Evolutionary conservation across 495 filamentous ascomycete species (phyloP), one percentile per base, ranked within the genome.

Genomic region (Aspergillus homomorphus): DNA sequence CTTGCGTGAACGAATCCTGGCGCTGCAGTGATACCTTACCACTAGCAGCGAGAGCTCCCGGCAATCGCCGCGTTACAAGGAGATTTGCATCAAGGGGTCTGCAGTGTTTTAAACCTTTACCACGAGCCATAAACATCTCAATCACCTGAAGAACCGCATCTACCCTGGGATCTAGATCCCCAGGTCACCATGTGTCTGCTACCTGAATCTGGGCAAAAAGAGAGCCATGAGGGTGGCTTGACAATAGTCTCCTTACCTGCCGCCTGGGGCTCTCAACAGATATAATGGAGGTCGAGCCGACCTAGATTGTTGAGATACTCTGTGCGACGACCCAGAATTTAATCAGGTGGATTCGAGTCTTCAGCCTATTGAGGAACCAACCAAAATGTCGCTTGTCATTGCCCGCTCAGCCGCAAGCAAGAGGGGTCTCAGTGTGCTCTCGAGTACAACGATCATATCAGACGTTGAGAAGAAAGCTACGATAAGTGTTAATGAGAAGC

Each of bases 351-450:
- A 38, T 38, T 12, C 33, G 15, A 9, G 33, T 14, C 33, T 38
- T 12, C 8, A 38, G 33, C 33, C 12, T 38, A 9, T 38, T 38
- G 7, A 38, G 12, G 33, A 5, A 38, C 33, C 33, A 54, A 24
- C n/a, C n/a, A 56, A 38, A 21, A 60, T 60, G 58, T 30, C 58
- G 33, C 46, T 60, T 41, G 53, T 56, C 15, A 51, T 60, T 45
- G 58, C 53, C 41, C 58, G 58, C 24, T 16, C 33, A 7, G n/a
- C n/a, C 30, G 16, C 18, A 14, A 30, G 20, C 16, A 56, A 45
- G 50, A 23, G 53, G 30, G 50, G 19, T 24, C 21, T 45, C 0
- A 19, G 14, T 23, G 50, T 19, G 24, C 15, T 15, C 20, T 41
- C 57, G 1, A 30, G 22, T 22, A 44, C 53, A 12, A 46, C 53